Base-by-base conservation (phyloP, 1,284 basidiomycete species). In the Heterobasidion occidentale region DNA sequence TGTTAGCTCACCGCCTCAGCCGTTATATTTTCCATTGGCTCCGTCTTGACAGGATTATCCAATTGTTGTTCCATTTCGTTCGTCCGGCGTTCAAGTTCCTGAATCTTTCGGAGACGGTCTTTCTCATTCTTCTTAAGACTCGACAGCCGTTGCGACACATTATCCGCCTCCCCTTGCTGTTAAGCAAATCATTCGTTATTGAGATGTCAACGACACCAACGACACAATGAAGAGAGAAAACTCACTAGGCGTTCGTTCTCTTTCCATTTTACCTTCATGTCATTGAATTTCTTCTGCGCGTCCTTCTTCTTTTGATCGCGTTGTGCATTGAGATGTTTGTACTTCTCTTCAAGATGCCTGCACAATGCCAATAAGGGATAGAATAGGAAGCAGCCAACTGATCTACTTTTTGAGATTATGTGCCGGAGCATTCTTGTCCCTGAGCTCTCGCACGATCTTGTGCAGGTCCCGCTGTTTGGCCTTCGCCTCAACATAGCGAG, bases 361-460 rank as follows among this genome's bases (percentile, higher is more conserved):
- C 19, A 51, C 38, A 53, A 20, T 38, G 34, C 9, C n/a, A 15
- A 34, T 54, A 36, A 54, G 36, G 15, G 14, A 53, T 2, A 60
- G 17, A 46, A 12, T 17, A 38, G 35, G 56, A 48, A 27, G 19
- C 35, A 35, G 11, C 34, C 17, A 20, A 19, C 3, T 20, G 6
- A 63, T 73, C 51, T 62, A 91, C 88, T 78, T 74, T 58, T 83
- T 74, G 38, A 84, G 75, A 1, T 75, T 73, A 56, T 81, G 77
- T 27, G 83, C 81, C 9, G 91, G 91, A 17, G 76, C 77, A 56
- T 90, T 86, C 67, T 77, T 82, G 27, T 76, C 75, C 63, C 81
- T 77, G 49, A 92, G 70, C 51, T 64, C 68, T 49, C 73, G 73
- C 45, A 89, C 78, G 52, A 76, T 77, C 9, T 69, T 67, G 61